Base-by-base conservation (phyloP, 1,284 basidiomycete genomes). In the Neolentinus lepideus region DNA sequence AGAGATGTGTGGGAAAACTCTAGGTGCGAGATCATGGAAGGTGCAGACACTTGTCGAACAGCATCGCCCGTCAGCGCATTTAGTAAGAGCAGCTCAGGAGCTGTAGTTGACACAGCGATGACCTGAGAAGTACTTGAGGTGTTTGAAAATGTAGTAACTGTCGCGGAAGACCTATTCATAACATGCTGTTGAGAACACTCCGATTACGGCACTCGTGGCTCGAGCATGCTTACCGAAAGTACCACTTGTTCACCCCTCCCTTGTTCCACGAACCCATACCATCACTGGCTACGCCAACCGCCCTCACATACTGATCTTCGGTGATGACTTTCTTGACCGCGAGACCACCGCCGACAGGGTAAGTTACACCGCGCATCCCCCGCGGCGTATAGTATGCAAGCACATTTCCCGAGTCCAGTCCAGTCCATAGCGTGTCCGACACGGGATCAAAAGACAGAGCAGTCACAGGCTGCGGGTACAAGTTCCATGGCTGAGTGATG, bases 341-440 rank as follows among this genome's bases (percentile, higher is more conserved):
- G 54, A 80, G 72, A 27, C 69, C 71, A 2, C 81, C 81, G 12
- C 85, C 84, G 24, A 87, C 83, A 9, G 82, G 87, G 66, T 92
- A 94, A n/a, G 80, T 81, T 25, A 93, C 88, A 1, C 88, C 90
- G 47, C 84, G 80, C 53, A 82, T 67, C 12, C 85, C 85, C 51
- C 76, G 77, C 10, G 81, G 75, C 14, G 86, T 83, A 67, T 90
- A 86, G 66, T 88, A 85, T 0, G 91, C 88, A 33, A 79, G 73
- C 56, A 97, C 78, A 59, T 78, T 76, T 6, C 96, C 95, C 36
- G 81, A 72, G 54, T 85, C 82, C 19, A 83, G 80, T 47, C 94
- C 95, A 51, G 88, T 78, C 94, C 94, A 97, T 35, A 98, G 75
- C 12, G 90, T 83, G 69, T 98, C 94, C 1, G 91, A 89, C 45